Conservation (phyloP, 2,329 filamentous ascomycete species). For the Amauroascus verrucosus region DNA sequence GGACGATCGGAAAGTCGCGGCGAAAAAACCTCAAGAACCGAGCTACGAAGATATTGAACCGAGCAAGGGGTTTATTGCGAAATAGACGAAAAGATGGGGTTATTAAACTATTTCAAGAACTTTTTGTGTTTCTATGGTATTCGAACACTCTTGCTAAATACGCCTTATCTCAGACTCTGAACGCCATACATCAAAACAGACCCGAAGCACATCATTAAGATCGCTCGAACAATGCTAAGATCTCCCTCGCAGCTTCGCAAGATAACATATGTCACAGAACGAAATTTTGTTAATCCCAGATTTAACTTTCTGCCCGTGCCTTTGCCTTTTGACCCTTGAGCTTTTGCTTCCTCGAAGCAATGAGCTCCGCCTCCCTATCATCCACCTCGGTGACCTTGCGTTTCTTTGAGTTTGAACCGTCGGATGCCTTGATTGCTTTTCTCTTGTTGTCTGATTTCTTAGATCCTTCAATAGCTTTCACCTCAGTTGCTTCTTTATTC, state of each 20-base stretch:
- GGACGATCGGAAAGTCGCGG: conserved; percentile 10
- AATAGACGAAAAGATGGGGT: neutral
- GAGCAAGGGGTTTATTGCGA: neutral
- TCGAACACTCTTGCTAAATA: neutral
- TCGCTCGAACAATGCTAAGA: neutral
- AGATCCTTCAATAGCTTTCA: conserved; percentile 27
- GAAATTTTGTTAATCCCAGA: neutral
- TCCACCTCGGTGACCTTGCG: conserved; percentile 30
- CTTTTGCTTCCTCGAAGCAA: conserved; percentile 38
- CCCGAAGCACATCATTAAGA: neutral
- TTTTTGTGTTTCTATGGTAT: conserved; percentile 4
- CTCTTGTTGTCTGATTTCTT: conserved; percentile 47
- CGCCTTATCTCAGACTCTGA: conserved; percentile 3
- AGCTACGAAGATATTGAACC: neutral
- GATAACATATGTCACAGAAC: neutral
- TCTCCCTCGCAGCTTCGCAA: neutral
- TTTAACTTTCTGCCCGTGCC: conserved; percentile 17
- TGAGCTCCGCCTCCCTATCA: conserved; percentile 28
- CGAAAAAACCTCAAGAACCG: neutral
- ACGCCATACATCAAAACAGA: conserved; percentile 1
- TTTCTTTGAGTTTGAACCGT: conserved; percentile 28
- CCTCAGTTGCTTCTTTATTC: conserved; percentile 27
- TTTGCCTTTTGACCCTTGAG: conserved; percentile 42
- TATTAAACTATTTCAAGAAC: neutral
- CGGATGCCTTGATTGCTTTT: conserved; percentile 29